Conservation (phyloP, 345 rosid species). For the Dovyalis caffra region DNA sequence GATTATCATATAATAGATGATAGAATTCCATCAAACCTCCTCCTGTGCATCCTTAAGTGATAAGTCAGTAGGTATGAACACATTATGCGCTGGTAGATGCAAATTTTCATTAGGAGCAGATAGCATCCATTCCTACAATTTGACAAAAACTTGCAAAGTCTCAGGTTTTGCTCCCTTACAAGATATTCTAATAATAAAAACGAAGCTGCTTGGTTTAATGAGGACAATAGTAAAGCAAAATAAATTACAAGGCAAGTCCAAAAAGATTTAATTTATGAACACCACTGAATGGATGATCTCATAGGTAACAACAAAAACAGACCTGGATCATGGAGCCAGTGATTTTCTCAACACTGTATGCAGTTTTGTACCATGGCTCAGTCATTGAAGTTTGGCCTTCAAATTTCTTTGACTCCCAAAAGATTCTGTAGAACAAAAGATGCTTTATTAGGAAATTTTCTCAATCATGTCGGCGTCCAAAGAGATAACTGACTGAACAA, state of each 20-base stretch:
- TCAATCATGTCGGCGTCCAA: too few relatives aligned
- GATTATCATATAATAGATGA: background rate
- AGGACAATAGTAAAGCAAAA: background rate
- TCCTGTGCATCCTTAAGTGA: constrained; percentile 59
- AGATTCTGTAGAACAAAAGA: constrained; percentile 52
- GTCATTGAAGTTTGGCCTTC: constrained; percentile 69
- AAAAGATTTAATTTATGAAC: background rate
- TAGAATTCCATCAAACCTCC: constrained; percentile 44
- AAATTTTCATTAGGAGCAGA: constrained; percentile 61
- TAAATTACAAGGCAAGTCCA: background rate
- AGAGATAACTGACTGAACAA: too few relatives aligned
- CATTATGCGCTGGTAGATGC: constrained; percentile 69
- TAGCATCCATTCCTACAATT: constrained; percentile 72
- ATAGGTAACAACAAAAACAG: constrained; percentile 14
- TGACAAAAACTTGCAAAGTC: constrained; percentile 3
- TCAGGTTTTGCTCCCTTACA: background rate
- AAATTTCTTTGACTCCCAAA: constrained; percentile 92
- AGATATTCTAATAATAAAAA: background rate
- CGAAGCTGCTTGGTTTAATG: background rate
- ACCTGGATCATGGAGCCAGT: constrained; percentile 62
- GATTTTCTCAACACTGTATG: constrained; percentile 68
- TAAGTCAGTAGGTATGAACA: constrained; percentile 81
- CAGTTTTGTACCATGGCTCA: constrained; percentile 94
- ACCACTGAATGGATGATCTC: constrained; percentile 2
- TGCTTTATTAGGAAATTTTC: too few relatives aligned